A percentile compares a stretch with the other conserved stretches of the same genome.
phyloP scores from a whole-genome alignment of 2,329 filamentous ascomycete species.

The Helicocarpus griseus region DNA sequence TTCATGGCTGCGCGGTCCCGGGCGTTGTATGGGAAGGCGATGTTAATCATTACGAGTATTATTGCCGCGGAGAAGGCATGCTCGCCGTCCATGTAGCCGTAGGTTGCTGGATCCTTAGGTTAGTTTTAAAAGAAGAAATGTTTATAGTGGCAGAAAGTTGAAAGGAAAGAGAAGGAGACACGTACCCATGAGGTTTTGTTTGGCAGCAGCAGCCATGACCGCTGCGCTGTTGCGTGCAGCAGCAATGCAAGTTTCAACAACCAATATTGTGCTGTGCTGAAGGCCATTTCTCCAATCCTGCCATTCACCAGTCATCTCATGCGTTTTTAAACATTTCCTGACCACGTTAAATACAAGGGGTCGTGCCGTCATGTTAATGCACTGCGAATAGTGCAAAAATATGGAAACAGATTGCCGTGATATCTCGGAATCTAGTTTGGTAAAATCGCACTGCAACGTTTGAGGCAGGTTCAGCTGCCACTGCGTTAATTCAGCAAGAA shows the following conservation, averaged over 20 bases:
- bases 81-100: slow-evolving; percentile 50
- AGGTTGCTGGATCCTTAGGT: slow-evolving; percentile 35
- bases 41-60: slow-evolving; percentile 46
- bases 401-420: slow-evolving; percentile 44
- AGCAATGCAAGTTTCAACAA: slow-evolving; percentile 45
- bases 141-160: neutral
- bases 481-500: slow-evolving; percentile 40
- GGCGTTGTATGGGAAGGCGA: slow-evolving; percentile 40
- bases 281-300: slow-evolving; percentile 41
- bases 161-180: neutral
- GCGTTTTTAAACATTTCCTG: slow-evolving; percentile 36
- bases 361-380: slow-evolving; percentile 48
- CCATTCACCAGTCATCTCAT: slow-evolving; percentile 18
- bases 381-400: slow-evolving; percentile 48
- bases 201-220: slow-evolving; percentile 41
- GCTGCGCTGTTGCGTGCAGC: slow-evolving; percentile 42
- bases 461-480: slow-evolving; percentile 43
- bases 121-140: neutral
- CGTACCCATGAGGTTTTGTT: slow-evolving; percentile 43
- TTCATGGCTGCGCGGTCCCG: slow-evolving; percentile 38
- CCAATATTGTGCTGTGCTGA: slow-evolving; percentile 38
- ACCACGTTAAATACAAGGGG: slow-evolving; percentile 47
- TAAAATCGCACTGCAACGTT: slow-evolving; percentile 41
- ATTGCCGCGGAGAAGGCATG: slow-evolving; percentile 47
- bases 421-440: slow-evolving; percentile 30